phyloP scores from a whole-genome alignment of 768 basidiomycete genomes.

The Boletus pseudopeckii region DNA sequence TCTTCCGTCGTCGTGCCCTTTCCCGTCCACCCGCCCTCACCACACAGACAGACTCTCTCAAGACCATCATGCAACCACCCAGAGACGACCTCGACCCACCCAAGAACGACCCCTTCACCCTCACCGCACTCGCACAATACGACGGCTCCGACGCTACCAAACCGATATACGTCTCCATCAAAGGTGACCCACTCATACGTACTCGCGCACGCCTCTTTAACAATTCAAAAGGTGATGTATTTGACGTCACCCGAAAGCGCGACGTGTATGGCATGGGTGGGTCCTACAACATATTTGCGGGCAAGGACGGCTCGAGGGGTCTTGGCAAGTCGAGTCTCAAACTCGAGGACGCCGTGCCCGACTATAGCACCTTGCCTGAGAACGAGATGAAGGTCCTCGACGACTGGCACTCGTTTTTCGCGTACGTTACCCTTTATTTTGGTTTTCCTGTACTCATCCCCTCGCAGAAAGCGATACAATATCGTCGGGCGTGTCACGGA shows the following conservation, averaged over 20 bases:
- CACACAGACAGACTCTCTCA: constrained; percentile 33
- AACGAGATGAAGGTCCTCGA: constrained; percentile 76
- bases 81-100: constrained; percentile 61
- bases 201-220: neutral
- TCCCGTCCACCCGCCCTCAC: constrained; percentile 10
- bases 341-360: constrained; percentile 79
- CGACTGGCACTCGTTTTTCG: constrained; percentile 88
- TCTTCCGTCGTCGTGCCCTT: constrained; percentile 20
- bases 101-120: constrained; percentile 75
- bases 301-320: constrained; percentile 88
- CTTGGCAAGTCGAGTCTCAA: constrained; percentile 89
- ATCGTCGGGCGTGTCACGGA: constrained; percentile 75
- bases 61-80: constrained; percentile 71
- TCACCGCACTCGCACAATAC: constrained; percentile 60
- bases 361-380: constrained; percentile 73
- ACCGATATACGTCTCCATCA: constrained; percentile 91
- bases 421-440: constrained; percentile 42
- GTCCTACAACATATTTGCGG: constrained; percentile 84
- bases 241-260: constrained; percentile 81
- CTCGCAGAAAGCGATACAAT: constrained; percentile 76
- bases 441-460: neutral
- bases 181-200: constrained; percentile 53
- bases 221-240: constrained; percentile 80
- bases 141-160: constrained; percentile 63
- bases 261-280: constrained; percentile 87